Evolutionary conservation across 2,329 filamentous ascomycete species (phyloP), one percentile per base, ranked within the genome.

Genomic region (Rutstroemia sp.): DNA sequence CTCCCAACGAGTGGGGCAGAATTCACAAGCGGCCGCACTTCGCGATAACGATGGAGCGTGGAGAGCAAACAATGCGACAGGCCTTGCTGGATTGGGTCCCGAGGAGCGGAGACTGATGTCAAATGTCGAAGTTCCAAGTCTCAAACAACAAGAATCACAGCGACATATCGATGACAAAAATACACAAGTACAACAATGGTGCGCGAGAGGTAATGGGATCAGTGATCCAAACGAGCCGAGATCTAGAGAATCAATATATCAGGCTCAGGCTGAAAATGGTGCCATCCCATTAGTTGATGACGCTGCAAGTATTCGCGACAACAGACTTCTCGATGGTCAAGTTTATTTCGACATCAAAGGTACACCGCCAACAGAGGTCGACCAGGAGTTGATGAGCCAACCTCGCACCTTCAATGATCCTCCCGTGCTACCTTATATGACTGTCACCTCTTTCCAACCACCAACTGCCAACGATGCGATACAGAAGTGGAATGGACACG

Each of bases 401-500:
- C 55, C 64, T 38, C 62, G 66, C 38, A 61, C 67, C 23, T 70
- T 65, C 64, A 63, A 63, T 27, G 75, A 77, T 64, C 65, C 67
- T 9, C 72, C 73, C 19, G 61, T 66, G 4, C 62, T 71, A 38
- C 63, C 68, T 14, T 53, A 66, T 4, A 68, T 69, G n/a, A 67
- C 67, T 5, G 61, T 65, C 12, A 70, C 67, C 12, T 65, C 64
- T 30, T 73, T 72, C 42, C 76, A 78, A 42, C 75, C 76, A 17
- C 62, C 68, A 36, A 78, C 75, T 3, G 73, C 77, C 0, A 78
- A 75, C 54, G 75, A 75, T 25, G 77, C 76, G 8, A 78, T 79
- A 61, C 71, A 70, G 67, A 70, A 71, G 38, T 79, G 74, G 65
- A 69, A 68, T 19, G 61, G 65, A 39, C 70, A 72, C 57, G 72